Conservation (phyloP, 768 basidiomycete species). For the Podaxis sp. region DNA sequence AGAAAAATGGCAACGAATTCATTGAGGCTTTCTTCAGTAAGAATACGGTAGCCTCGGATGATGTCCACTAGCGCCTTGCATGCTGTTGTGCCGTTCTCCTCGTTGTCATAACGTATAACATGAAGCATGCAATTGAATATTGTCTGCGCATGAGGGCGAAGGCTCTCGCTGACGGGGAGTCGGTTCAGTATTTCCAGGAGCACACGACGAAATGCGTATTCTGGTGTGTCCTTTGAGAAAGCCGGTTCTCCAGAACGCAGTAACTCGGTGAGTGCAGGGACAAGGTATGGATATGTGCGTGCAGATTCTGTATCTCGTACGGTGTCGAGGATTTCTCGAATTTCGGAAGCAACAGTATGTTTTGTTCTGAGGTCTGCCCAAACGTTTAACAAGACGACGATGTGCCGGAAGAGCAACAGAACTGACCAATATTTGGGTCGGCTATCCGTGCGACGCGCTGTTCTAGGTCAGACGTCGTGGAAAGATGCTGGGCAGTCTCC, state of each 20-base stretch:
- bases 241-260: conserved; percentile 68
- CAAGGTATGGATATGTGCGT: conserved; percentile 68
- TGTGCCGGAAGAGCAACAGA: neutral
- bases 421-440: conserved; percentile 70
- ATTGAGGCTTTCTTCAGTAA: conserved; percentile 70
- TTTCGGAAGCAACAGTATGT: conserved; percentile 68
- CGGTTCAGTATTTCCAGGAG: conserved; percentile 90
- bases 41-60: conserved; percentile 70
- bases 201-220: conserved; percentile 83
- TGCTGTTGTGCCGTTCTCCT: conserved; percentile 88
- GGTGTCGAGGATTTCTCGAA: conserved; percentile 80
- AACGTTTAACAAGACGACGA: conserved; percentile 1
- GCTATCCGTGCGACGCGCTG: conserved; percentile 70
- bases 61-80: conserved; percentile 94
- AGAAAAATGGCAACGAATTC: conserved; percentile 83
- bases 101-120: conserved; percentile 86
- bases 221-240: conserved; percentile 62
- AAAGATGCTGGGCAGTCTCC: conserved; percentile 34
- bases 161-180: conserved; percentile 77
- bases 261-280: conserved; percentile 71
- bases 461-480: conserved; percentile 60
- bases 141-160: conserved; percentile 62
- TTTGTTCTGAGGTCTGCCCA: conserved; percentile 67
- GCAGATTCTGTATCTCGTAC: conserved; percentile 73
- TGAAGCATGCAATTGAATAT: conserved; percentile 84